Conservation (phyloP, 352 stramenopile genomes). For the Phytophthora cactorum region DNA sequence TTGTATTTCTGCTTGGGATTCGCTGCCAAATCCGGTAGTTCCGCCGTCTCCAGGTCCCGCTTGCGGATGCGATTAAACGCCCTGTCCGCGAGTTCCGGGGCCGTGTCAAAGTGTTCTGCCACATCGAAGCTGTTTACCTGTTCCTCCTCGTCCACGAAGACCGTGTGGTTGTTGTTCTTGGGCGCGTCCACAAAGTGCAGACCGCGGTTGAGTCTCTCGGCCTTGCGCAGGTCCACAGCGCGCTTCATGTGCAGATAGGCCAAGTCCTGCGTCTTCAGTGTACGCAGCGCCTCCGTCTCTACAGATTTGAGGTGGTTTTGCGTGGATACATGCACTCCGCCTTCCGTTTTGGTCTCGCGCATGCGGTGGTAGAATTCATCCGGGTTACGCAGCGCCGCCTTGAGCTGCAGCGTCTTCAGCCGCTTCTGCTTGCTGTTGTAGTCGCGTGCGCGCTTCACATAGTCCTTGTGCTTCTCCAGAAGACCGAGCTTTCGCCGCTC, state of each 20-base stretch:
- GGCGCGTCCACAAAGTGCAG: constrained; percentile 83
- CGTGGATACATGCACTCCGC: constrained; percentile 77
- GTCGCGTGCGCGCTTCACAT: constrained; percentile 95
- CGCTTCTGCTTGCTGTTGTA: constrained; percentile 95
- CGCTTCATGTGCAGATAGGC: constrained; percentile 93
- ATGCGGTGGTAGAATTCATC: constrained; percentile 99
- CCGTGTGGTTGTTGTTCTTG: constrained; percentile 91
- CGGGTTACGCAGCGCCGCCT: constrained; percentile 96
- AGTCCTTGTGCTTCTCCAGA: constrained; percentile 99
- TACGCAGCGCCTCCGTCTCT: constrained; percentile 77
- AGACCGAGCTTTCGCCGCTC: constrained; percentile 93
- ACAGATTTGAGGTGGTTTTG: constrained; percentile 76
- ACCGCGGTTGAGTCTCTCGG: constrained; percentile 75
- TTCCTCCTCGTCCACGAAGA: constrained; percentile 93
- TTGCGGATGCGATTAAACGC: constrained; percentile 81
- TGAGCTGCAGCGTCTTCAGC: constrained; percentile 90
- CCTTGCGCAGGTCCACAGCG: constrained; percentile 78
- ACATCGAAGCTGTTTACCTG: constrained; percentile 90
- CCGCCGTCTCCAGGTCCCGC: constrained; percentile 53
- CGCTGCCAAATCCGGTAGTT: constrained; percentile 38
- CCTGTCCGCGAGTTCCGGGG: constrained; percentile 69
- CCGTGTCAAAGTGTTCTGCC: constrained; percentile 92
- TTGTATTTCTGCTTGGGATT: constrained; percentile 57
- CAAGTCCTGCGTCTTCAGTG: constrained; percentile 98
- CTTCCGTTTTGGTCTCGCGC: constrained; percentile 83